These are phyloP conservation scores for Flaveria ramosissima DNA, from an alignment of 129 eudicot genomes.

Conservation along the genomic window DNA sequence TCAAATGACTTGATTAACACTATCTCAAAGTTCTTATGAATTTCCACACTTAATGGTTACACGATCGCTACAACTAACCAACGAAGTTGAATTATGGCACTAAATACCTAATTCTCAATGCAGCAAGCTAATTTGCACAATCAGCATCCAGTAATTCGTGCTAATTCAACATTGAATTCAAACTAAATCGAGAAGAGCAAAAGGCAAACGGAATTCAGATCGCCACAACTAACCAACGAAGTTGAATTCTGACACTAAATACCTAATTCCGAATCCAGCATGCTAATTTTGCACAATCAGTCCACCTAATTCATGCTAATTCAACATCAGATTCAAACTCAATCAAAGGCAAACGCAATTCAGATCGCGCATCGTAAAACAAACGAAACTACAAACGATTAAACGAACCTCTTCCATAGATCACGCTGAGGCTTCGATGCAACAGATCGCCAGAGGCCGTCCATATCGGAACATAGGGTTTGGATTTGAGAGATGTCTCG, in stretches of 20 bases:
- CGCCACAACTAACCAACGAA: not conserved
- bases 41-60: not conserved
- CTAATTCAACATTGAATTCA: too few species aligned
- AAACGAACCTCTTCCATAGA: slow-evolving; percentile 83
- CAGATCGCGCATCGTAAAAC: not conserved
- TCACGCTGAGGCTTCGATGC: slow-evolving; percentile 88
- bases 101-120: too few species aligned
- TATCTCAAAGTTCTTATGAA: too few species aligned
- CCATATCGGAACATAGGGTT: slow-evolving; percentile 77
- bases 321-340: slow-evolving; percentile 5
- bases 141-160: too few species aligned
- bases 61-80: too few species aligned
- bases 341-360: not conserved
- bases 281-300: slow-evolving; percentile 8
- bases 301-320: slow-evolving; percentile 13
- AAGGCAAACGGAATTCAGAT: not conserved
- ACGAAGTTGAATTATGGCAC: too few species aligned
- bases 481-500: slow-evolving; percentile 69
- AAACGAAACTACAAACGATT: not conserved
- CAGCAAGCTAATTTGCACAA: too few species aligned
- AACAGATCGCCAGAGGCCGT: slow-evolving; percentile 82
- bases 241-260: slow-evolving; percentile 2
- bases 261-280: not conserved
- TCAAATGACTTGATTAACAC: not conserved
- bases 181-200: too few species aligned